Base-by-base conservation (phyloP, 352 stramenopile genomes). In the Pythium periplocum region DNA sequence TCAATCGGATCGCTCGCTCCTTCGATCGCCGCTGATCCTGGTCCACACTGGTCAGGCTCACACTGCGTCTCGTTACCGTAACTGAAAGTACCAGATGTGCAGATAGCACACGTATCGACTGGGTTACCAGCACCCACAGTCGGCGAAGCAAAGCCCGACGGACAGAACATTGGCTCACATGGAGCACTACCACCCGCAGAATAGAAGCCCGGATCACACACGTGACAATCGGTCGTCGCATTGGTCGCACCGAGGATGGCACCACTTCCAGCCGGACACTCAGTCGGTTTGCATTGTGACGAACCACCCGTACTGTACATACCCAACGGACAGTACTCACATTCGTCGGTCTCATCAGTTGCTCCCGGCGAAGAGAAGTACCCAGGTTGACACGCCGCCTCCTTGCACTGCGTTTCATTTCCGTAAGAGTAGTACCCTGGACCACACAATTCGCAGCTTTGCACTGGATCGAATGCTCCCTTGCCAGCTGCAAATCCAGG, bases 311-410 rank as follows among this genome's bases (percentile, higher is more conserved):
- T 61, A 37, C 57, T 71, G 57, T 59, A 82, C 45, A 64, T 68
- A 2, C 69, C 71, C 2, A 75, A 39, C 2, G 66, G 56, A 44
- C 69, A 82, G 34, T 48, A 43, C 36, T 72, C 61, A 40, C 71
- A 82, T 38, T 75, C 57, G 12, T 48, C 45, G 1, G 48, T 52
- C 6, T 46, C 46, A 43, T 69, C 55, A 12, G 45, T 59, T 0
- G 71, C 69, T 8, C 71, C 71, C 26, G 57, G 58, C n/a, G 69
- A 62, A 9, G 69, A 66, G 61, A 77, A 78, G 32, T 52, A 66
- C 4, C 71, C 71, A 11, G 71, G 41, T 5, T 50, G 41, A 41
- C 71, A 82, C 30, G 45, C 41, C 0, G 66, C 62, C 12, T 69
- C 62, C 42, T 53, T 30, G 41, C 71, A 82, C 51, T 76, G 66